Conservation (phyloP, 2,329 filamentous ascomycete species). For the Blastomyces parvus region DNA sequence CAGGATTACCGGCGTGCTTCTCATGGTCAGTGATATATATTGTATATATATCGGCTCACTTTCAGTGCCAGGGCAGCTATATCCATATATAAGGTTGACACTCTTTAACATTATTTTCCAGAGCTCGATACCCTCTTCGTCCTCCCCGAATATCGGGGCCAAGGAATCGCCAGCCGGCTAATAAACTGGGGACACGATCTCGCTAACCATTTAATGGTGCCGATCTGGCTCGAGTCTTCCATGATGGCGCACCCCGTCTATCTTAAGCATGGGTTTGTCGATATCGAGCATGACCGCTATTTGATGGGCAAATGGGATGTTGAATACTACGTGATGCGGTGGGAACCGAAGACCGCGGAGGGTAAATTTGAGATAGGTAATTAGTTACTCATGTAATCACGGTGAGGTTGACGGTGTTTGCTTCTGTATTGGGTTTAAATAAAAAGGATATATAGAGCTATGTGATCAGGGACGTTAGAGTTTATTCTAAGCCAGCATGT, state of each 20-base stretch:
- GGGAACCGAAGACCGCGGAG: conserved; percentile 2
- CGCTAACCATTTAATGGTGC: conserved; percentile 15
- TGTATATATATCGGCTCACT: neutral
- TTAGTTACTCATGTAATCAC: neutral
- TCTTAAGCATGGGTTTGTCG: conserved; percentile 11
- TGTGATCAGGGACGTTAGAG: too few relatives aligned
- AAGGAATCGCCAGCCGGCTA: conserved; percentile 15
- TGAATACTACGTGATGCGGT: conserved; percentile 14
- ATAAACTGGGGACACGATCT: conserved; percentile 17
- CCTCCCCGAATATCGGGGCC: conserved; percentile 13
- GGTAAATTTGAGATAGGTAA: neutral
- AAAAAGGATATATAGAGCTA: too few relatives aligned
- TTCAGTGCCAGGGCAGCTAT: neutral
- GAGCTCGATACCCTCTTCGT: conserved; percentile 17
- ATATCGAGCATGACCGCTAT: conserved; percentile 8
- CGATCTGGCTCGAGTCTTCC: conserved; percentile 14
- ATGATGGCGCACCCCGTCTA: conserved; percentile 10
- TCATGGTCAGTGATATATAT: neutral
- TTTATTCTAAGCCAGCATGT: neutral
- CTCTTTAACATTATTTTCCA: neutral
- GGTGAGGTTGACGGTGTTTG: too few relatives aligned
- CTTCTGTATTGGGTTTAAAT: too few relatives aligned
- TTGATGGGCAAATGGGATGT: conserved; percentile 13
- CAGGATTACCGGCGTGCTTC: neutral
- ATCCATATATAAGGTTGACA: neutral